These are phyloP conservation scores for Phytophthora aleatoria DNA, from an alignment of 352 stramenopile genomes.

Conservation along the genomic window DNA sequence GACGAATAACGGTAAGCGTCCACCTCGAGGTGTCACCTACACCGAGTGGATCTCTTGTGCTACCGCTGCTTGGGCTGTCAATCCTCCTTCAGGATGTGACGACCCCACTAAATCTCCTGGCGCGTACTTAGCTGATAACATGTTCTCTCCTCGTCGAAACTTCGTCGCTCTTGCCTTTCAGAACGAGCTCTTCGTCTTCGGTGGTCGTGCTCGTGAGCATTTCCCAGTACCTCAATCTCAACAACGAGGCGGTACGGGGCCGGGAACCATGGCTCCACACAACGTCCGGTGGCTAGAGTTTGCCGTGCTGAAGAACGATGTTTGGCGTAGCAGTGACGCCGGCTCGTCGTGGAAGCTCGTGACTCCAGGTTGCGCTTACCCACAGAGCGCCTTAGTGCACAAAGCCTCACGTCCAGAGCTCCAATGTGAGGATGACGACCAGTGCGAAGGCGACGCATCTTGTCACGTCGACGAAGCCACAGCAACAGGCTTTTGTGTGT, in stretches of 20 bases:
- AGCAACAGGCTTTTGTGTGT: conserved; percentile 59
- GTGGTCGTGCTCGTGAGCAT: conserved; percentile 65
- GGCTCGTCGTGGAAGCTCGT: conserved; percentile 77
- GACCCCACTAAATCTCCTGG: conserved; percentile 65
- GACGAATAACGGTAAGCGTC: conserved; percentile 71
- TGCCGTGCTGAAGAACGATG: conserved; percentile 78
- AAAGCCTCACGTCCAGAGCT: conserved; percentile 48
- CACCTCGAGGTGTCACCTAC: conserved; percentile 64
- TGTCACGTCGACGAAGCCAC: conserved; percentile 55
- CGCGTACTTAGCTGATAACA: conserved; percentile 74
- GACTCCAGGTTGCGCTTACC: conserved; percentile 64
- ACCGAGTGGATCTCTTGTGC: conserved; percentile 71
- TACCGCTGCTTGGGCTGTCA: conserved; percentile 52
- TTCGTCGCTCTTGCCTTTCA: conserved; percentile 66
- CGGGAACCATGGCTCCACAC: conserved; percentile 27
- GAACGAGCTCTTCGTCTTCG: conserved; percentile 65
- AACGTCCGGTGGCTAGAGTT: conserved; percentile 68
- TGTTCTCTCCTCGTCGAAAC: conserved; percentile 77
- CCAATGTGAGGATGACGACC: conserved; percentile 67
- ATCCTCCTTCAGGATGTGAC: conserved; percentile 52
- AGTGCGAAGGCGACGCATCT: conserved; percentile 67
- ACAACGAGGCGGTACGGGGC: conserved; percentile 44
- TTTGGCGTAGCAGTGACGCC: conserved; percentile 76
- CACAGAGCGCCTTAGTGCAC: conserved; percentile 54
- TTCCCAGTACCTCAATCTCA: conserved; percentile 58